Percentiles rank a stretch among this genome's conserved stretches.
Conservation (phyloP, 495 filamentous ascomycete genomes). For the Penicillium desertorum region DNA sequence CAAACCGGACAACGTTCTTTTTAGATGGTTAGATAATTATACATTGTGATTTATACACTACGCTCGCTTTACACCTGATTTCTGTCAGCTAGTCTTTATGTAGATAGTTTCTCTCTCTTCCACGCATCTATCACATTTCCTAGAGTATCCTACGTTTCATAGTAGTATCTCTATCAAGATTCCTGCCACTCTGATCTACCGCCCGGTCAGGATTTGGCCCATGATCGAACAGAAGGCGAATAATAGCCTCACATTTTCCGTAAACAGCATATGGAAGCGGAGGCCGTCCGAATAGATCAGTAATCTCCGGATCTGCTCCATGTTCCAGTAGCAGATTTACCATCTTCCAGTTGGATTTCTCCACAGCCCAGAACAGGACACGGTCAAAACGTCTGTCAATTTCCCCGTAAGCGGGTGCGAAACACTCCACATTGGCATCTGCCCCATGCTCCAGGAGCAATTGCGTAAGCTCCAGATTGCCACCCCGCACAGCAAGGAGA, state of each 20-base stretch:
- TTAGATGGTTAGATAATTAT: too few species aligned
- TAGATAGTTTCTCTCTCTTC: too few species aligned
- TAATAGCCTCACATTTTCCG: neutral
- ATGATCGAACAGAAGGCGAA: neutral
- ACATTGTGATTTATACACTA: too few species aligned
- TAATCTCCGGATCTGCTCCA: neutral
- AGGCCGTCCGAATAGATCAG: neutral
- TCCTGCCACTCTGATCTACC: neutral
- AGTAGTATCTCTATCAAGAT: neutral
- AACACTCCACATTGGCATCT: neutral
- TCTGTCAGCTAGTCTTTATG: too few species aligned
- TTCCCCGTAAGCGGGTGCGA: neutral
- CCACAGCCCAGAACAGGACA: neutral
- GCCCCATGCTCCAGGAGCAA: neutral
- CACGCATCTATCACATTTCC: too few species aligned
- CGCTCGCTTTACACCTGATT: too few species aligned
- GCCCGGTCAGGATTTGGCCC: neutral
- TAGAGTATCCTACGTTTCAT: too few species aligned
- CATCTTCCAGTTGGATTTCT: fast-evolving
- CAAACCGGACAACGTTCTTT: too few species aligned
- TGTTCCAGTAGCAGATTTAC: neutral
- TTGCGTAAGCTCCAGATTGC: neutral
- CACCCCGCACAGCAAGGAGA: neutral
- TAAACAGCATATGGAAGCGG: neutral
- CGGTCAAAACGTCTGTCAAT: neutral